A percentile compares a stretch with the other conserved stretches of the same genome.
These are phyloP conservation scores for Jatropha multifida DNA, from an alignment of 441 rosid species.

Conservation along the genomic window DNA sequence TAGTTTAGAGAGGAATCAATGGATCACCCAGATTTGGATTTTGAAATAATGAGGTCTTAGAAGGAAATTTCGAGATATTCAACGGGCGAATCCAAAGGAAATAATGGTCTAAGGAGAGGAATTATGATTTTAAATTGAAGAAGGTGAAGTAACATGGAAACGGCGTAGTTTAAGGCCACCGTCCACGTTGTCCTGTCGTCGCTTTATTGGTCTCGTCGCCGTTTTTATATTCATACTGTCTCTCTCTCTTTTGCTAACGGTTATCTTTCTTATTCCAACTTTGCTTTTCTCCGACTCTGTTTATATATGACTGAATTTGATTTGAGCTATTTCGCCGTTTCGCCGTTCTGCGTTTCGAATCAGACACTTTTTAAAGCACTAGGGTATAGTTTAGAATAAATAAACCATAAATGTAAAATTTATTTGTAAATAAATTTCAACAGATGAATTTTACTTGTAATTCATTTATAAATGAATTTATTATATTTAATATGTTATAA, in stretches of 20 bases:
- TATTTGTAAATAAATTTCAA: too few relatives aligned
- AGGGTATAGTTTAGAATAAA: too few relatives aligned
- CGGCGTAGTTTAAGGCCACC: constrained; percentile 2
- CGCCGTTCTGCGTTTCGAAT: not conserved
- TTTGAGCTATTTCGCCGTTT: not conserved
- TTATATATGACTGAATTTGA: not conserved
- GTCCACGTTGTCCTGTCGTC: not conserved
- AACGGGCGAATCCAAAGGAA: not conserved
- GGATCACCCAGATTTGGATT: constrained; percentile 1
- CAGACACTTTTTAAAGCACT: too few relatives aligned
- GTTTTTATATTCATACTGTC: not conserved
- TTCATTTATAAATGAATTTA: too few relatives aligned
- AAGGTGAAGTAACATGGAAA: not conserved
- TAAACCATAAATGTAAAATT: too few relatives aligned
- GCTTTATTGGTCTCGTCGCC: not conserved
- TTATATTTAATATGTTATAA: too few relatives aligned
- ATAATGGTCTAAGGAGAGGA: not conserved
- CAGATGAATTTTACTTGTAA: too few relatives aligned
- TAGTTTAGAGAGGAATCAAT: not conserved
- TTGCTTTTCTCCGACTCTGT: not conserved
- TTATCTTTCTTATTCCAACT: not conserved
- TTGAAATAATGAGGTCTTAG: not conserved
- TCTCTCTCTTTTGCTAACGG: constrained; percentile 10
- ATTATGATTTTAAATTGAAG: not conserved
- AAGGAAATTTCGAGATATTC: constrained; percentile 1